Evolutionary conservation across 805 yeast species (phyloP).

Genomic region (Jamesozyma hellenica): DNA sequence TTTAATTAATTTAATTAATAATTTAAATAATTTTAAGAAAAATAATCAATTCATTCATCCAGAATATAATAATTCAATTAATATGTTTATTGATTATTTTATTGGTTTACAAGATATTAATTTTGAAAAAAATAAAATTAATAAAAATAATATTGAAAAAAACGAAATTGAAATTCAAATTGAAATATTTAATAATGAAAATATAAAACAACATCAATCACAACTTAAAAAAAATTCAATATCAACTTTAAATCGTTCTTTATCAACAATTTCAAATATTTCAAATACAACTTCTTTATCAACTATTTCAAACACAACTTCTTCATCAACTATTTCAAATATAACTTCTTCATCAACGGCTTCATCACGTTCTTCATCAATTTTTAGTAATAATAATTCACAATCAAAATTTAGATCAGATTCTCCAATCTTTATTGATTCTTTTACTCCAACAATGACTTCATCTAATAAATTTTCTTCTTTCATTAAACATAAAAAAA

Average conservation of each 20-base stretch:
- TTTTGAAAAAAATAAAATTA: constrained; percentile 1
- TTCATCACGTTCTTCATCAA: constrained; percentile 8
- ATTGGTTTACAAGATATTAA: constrained; percentile 8
- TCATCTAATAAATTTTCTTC: background rate
- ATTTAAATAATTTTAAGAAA: background rate
- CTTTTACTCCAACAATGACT: background rate
- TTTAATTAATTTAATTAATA: constrained; percentile 12
- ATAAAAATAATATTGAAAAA: background rate
- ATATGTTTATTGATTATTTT: constrained; percentile 11
- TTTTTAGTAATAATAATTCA: background rate
- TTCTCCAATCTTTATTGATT: constrained; percentile 6
- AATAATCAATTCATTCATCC: constrained; percentile 5
- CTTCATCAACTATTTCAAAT: background rate
- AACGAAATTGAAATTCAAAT: background rate
- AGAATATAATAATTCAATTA: constrained; percentile 7
- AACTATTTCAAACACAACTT: background rate
- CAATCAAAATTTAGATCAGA: constrained; percentile 3
- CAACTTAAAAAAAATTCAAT: background rate
- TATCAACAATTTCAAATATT: background rate
- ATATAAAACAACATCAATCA: background rate
- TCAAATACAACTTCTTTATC: background rate
- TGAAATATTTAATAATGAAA: too few relatives aligned
- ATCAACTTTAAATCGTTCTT: background rate
- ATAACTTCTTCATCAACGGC: constrained; percentile 1
- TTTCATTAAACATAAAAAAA: background rate